Evolutionary conservation across 441 rosid species (phyloP).

Genomic region (Isatis lusitanica): DNA sequence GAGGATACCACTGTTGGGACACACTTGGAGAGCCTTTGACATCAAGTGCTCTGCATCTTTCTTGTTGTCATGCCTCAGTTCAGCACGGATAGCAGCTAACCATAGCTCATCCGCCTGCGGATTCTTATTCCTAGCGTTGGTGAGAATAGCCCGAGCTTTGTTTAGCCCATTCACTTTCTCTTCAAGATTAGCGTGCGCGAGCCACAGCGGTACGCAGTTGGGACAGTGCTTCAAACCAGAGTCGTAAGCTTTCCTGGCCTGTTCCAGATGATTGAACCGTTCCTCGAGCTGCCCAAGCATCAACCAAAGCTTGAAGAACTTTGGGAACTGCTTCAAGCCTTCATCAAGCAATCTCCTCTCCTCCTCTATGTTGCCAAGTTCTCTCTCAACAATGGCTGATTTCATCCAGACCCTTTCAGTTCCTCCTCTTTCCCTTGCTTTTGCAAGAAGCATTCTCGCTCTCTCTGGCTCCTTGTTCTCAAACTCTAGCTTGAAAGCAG

Average conservation of each 20-base stretch:
- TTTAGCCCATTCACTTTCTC: constrained; percentile 76
- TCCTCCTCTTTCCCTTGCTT: constrained; percentile 97
- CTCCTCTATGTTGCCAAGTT: constrained; percentile 68
- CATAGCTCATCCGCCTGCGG: constrained; percentile 75
- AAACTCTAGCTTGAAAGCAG: constrained; percentile 97
- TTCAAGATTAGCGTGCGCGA: constrained; percentile 74
- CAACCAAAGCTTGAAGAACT: constrained; percentile 89
- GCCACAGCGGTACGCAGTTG: constrained; percentile 73
- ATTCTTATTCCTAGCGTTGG: constrained; percentile 82
- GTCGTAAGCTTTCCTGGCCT: constrained; percentile 70
- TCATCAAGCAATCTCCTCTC: constrained; percentile 82
- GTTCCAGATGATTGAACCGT: constrained; percentile 55
- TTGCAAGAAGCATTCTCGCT: constrained; percentile 89
- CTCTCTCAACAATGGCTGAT: constrained; percentile 94
- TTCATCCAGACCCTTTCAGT: constrained; percentile 99
- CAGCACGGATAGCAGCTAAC: constrained; percentile 87
- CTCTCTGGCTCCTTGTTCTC: constrained; percentile 96
- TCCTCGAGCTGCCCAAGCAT: constrained; percentile 96
- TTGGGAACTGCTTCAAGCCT: constrained; percentile 80
- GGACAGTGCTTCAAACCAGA: constrained; percentile 73
- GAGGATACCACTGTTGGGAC: constrained; percentile 85
- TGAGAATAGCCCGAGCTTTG: constrained; percentile 86
- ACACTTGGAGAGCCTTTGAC: constrained; percentile 96
- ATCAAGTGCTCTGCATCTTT: constrained; percentile 83
- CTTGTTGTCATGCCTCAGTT: constrained; percentile 74